phyloP scores from a whole-genome alignment of 2,329 filamentous ascomycete species.

The Ceratocystiopsis minuta region DNA sequence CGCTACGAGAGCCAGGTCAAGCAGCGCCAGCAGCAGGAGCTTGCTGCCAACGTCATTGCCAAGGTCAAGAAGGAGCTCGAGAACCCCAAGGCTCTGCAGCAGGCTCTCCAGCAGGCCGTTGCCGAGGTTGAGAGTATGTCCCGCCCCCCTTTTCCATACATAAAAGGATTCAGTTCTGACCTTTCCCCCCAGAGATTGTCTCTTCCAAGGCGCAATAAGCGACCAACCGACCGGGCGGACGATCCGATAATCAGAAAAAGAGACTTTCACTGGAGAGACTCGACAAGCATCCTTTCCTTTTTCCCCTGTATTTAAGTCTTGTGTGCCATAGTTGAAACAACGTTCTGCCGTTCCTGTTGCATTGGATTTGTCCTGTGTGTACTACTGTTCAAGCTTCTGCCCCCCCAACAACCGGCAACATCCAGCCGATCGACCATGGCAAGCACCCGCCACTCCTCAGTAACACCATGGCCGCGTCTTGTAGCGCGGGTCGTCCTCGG shows the following conservation, averaged over 20 bases:
- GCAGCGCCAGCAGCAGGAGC: slow-evolving; percentile 93
- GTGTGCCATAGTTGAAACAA: slow-evolving; percentile 12
- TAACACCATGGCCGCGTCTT: slow-evolving; percentile 20
- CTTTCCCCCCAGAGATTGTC: slow-evolving; percentile 33
- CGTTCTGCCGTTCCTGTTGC: not conserved
- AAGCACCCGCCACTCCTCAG: not conserved
- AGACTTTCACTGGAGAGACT: no score
- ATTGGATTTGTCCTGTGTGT: no score
- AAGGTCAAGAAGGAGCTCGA: slow-evolving; percentile 98
- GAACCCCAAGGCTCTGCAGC: slow-evolving; percentile 91
- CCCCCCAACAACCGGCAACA: no score
- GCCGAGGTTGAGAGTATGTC: slow-evolving; percentile 80
- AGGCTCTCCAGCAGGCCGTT: slow-evolving; percentile 95
- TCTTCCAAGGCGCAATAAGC: slow-evolving; percentile 46
- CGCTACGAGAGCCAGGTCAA: slow-evolving; percentile 98
- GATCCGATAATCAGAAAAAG: slow-evolving; percentile 9
- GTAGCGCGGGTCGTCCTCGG: slow-evolving; percentile 19
- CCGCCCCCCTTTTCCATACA: not conserved
- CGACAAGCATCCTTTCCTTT: not conserved
- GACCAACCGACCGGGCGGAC: slow-evolving; percentile 14
- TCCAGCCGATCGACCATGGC: no score
- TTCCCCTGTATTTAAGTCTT: slow-evolving; percentile 6
- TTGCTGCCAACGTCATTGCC: slow-evolving; percentile 79
- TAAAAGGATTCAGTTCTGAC: slow-evolving; percentile 21
- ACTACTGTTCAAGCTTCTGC: no score